Evolutionary conservation across 306 rosid genomes (phyloP), one percentile per base, ranked within the genome.

Genomic region (Acacia melanoxylon): DNA sequence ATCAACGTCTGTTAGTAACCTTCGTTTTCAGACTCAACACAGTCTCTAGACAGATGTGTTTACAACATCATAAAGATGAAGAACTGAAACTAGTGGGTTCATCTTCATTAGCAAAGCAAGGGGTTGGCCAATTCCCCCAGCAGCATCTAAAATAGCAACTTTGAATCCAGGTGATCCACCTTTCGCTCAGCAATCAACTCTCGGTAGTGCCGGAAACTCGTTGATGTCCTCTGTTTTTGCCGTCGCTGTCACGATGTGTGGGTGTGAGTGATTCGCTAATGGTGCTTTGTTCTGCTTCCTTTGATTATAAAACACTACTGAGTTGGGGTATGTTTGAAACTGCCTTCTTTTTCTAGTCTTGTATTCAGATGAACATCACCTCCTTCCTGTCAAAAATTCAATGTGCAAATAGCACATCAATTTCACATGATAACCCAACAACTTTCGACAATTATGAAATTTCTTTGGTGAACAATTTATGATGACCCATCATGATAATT

Each of bases 11-110:
- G n/a, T n/a, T n/a, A n/a, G n/a, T n/a, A n/a, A n/a, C n/a, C n/a
- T n/a, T n/a, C n/a, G n/a, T n/a, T n/a, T n/a, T n/a, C n/a, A n/a
- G n/a, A n/a, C n/a, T n/a, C n/a, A n/a, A n/a, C n/a, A n/a, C n/a
- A n/a, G n/a, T n/a, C n/a, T n/a, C n/a, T n/a, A n/a, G n/a, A n/a
- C n/a, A n/a, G n/a, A n/a, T n/a, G n/a, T n/a, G 68, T 96, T 96
- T 42, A 91, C 98, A 27, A 93, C 99, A 80, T 96, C 99, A 68
- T 96, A 96, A 37, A 96, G 99, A 89, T 96, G 99, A 84, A 96
- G 98, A 86, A 90, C 90, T 0, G 99, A 93, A 71, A 96, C 97
- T 51, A 92, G 79, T 41, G 99, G 99, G 27, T 96, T 96, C 19
- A 96, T 96, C 93, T 96, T 96, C 96, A 96, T 86, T 68, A 93